Conservation (phyloP, 208 protist genomes). For the Tritrichomonas musculus region DNA sequence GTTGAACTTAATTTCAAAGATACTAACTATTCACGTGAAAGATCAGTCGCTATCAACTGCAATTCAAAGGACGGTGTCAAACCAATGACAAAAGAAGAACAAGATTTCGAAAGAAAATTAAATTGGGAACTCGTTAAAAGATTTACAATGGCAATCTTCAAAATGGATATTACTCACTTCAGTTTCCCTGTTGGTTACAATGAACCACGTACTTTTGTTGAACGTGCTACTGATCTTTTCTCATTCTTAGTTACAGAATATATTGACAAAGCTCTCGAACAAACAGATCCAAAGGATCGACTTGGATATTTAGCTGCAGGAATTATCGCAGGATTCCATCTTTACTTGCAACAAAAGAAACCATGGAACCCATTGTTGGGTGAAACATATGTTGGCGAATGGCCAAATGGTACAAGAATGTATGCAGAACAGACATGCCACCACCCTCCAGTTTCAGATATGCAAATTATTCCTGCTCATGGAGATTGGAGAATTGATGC, state of each 20-base stretch:
- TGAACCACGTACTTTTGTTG: neutral
- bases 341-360: neutral
- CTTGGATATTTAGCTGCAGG: neutral
- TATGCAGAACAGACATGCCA: slow-evolving; percentile 40
- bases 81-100: neutral
- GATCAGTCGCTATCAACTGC: neutral
- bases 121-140: neutral
- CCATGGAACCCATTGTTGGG: slow-evolving; percentile 34
- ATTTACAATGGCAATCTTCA: neutral
- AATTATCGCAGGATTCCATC: neutral
- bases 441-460: slow-evolving; percentile 40
- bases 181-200: neutral
- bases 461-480: slow-evolving; percentile 23
- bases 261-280: too few species aligned
- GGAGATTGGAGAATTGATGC: neutral
- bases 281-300: neutral
- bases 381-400: slow-evolving; percentile 34
- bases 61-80: neutral
- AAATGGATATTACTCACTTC: neutral
- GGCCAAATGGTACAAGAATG: slow-evolving; percentile 28
- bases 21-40: neutral
- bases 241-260: neutral
- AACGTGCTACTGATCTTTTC: neutral
- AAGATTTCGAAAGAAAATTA: neutral
- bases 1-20: neutral